Conservation (phyloP, 768 basidiomycete genomes). For the Mrakia frigida region DNA sequence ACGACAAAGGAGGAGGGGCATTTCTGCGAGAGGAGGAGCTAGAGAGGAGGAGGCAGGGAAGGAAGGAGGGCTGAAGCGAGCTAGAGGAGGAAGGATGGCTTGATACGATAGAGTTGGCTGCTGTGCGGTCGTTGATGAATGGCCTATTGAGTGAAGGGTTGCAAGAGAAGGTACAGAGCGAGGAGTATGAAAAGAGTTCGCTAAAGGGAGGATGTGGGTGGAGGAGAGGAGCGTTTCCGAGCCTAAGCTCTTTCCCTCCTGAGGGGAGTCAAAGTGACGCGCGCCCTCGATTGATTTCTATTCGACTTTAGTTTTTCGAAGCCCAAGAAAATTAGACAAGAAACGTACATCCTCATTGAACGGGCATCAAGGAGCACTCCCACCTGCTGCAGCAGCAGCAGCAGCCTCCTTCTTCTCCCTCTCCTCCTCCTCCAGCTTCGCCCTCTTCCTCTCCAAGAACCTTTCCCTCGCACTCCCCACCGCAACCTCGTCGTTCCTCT, state of each 20-base stretch:
- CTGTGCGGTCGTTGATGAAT: neutral
- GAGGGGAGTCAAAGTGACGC: neutral
- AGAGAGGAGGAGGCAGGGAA: neutral
- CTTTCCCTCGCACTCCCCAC: conserved; percentile 69
- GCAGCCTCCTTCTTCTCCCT: neutral
- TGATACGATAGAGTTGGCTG: neutral
- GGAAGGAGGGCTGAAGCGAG: neutral
- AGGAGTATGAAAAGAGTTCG: neutral
- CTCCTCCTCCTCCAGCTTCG: conserved; percentile 56
- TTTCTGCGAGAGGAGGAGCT: neutral
- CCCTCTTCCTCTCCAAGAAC: conserved; percentile 73
- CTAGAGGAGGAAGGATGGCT: neutral
- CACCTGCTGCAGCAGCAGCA: neutral
- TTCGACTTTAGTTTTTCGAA: neutral
- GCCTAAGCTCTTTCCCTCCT: neutral
- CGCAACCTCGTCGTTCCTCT: conserved; percentile 68
- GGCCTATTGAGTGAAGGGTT: too few species aligned
- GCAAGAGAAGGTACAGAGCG: neutral
- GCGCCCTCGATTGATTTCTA: neutral
- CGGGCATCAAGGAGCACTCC: too few species aligned
- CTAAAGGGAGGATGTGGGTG: neutral
- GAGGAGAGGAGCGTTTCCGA: neutral
- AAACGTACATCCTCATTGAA: too few species aligned
- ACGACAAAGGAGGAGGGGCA: conserved; percentile 13
- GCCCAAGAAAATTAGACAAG: too few species aligned